Conservation (phyloP, 345 rosid species). For the Camelina hispida region DNA sequence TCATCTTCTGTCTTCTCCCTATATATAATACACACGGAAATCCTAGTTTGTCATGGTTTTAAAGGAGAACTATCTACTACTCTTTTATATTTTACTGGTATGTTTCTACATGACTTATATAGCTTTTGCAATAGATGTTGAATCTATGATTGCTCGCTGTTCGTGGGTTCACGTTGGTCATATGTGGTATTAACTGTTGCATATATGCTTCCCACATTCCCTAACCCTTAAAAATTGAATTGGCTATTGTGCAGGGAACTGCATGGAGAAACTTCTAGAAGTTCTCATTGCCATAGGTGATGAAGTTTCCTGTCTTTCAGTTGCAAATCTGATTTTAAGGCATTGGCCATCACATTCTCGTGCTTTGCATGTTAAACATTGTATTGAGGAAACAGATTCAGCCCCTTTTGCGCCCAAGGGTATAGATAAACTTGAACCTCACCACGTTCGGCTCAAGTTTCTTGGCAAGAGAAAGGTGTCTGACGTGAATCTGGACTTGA, state of each 20-base stretch:
- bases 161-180: conserved; percentile 14
- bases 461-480: conserved; percentile 81
- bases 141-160: conserved; percentile 12
- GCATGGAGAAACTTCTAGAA: conserved; percentile 98
- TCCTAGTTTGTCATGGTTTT: conserved; percentile 11
- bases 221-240: conserved; percentile 10
- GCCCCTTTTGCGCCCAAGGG: conserved; percentile 91
- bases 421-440: conserved; percentile 90
- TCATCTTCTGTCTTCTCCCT: not conserved
- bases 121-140: conserved; percentile 4
- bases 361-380: conserved; percentile 79
- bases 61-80: conserved; percentile 8
- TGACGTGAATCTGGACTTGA: conserved; percentile 55
- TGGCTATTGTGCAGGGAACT: conserved; percentile 72
- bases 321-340: conserved; percentile 90
- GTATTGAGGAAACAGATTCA: conserved; percentile 76
- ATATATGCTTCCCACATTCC: not conserved
- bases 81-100: conserved; percentile 6
- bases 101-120: conserved; percentile 24
- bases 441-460: conserved; percentile 82
- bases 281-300: conserved; percentile 98
- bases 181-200: conserved; percentile 23
- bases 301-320: conserved; percentile 94
- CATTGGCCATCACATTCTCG: conserved; percentile 99
- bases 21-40: not conserved